phyloP scores from a whole-genome alignment of 2,329 filamentous ascomycete species.

The Ascochyta koolunga region DNA sequence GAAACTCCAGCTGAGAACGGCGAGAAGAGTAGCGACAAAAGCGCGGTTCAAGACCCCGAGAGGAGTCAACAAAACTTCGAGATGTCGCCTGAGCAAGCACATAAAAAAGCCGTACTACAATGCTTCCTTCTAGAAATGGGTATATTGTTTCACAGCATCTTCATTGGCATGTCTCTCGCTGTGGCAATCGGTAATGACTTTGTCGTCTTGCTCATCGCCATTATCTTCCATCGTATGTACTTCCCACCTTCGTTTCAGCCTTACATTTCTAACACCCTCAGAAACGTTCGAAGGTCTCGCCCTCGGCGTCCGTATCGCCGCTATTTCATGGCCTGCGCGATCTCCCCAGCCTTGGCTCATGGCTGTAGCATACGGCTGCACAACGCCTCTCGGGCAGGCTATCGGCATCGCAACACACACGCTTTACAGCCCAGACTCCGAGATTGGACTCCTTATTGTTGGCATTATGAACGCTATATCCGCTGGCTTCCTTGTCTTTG shows the following conservation, averaged over 20 bases:
- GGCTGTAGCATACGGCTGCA: conserved; percentile 72
- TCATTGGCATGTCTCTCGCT: conserved; percentile 67
- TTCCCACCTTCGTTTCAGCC: neutral
- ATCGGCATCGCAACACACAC: conserved; percentile 79
- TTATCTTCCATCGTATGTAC: conserved; percentile 61
- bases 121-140: conserved; percentile 61
- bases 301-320: conserved; percentile 82
- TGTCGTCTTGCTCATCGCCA: conserved; percentile 62
- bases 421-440: conserved; percentile 78
- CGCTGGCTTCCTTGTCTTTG: conserved; percentile 79
- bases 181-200: conserved; percentile 62
- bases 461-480: conserved; percentile 89
- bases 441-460: conserved; percentile 78
- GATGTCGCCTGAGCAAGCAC: conserved; percentile 30
- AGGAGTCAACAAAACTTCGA: conserved; percentile 19
- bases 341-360: conserved; percentile 66
- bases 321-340: conserved; percentile 61
- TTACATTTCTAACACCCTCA: conserved; percentile 6
- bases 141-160: conserved; percentile 67
- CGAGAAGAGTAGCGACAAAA: conserved; percentile 29
- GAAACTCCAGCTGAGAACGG: conserved; percentile 45
- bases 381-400: conserved; percentile 80
- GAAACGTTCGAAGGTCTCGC: conserved; percentile 88
- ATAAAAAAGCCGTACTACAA: conserved; percentile 41
- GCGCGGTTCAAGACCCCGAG: conserved; percentile 31